Percentiles rank a stretch among this genome's conserved stretches.
These are phyloP conservation scores for Yarrowia sp. DNA, from an alignment of 805 yeast species.

Conservation along the genomic window DNA sequence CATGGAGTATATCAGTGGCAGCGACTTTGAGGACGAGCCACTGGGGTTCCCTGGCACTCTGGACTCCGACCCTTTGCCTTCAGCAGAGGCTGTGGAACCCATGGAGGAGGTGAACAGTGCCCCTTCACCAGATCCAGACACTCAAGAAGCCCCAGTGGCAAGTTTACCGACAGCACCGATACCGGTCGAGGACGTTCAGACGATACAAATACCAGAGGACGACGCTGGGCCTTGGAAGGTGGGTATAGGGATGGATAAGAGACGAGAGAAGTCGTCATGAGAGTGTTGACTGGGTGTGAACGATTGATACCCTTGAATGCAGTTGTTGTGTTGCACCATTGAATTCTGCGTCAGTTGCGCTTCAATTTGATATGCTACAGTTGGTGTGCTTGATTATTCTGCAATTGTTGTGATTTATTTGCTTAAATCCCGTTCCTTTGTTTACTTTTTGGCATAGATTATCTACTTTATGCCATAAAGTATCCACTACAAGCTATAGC, in stretches of 20 bases:
- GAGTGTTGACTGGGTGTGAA: neutral
- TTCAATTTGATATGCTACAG: too few relatives aligned
- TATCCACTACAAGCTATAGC: too few relatives aligned
- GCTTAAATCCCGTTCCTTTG: too few relatives aligned
- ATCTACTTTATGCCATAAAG: too few relatives aligned
- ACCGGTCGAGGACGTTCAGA: neutral
- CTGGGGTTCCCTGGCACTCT: conserved; percentile 34
- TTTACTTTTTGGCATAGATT: too few relatives aligned
- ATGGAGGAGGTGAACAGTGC: conserved; percentile 23
- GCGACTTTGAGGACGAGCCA: conserved; percentile 36
- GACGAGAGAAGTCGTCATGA: neutral
- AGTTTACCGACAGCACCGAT: neutral
- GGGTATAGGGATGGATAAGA: neutral
- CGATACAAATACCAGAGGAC: neutral
- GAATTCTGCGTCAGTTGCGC: too few relatives aligned
- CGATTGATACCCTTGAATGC: too few relatives aligned
- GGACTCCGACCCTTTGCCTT: conserved; percentile 24
- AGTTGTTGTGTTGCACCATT: too few relatives aligned
- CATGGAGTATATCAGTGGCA: conserved; percentile 35
- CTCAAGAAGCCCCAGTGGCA: neutral
- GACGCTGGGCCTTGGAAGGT: conserved; percentile 14
- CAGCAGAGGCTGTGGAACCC: conserved; percentile 1
- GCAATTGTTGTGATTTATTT: too few relatives aligned
- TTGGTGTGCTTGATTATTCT: too few relatives aligned
- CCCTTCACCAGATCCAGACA: conserved; percentile 12